Conservation (phyloP, 1,139 yeast genomes). For the Keqinozyma sinolaborantium region DNA sequence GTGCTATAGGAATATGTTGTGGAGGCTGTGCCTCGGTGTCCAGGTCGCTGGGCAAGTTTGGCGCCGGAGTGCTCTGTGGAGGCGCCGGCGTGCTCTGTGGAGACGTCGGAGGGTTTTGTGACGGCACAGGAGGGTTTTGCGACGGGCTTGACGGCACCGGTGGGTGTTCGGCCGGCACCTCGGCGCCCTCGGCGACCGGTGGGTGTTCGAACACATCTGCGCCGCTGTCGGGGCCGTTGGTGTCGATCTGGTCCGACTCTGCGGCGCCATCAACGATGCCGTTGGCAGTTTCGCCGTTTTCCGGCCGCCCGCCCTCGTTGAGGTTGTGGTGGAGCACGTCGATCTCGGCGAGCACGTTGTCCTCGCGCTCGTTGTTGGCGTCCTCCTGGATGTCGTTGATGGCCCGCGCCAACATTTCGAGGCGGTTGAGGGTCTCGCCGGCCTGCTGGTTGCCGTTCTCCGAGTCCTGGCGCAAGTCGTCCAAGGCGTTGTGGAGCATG, state of each 20-base stretch:
- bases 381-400: slow-evolving; percentile 27
- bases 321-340: neutral
- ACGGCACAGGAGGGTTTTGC: no score
- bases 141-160: no score
- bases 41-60: neutral
- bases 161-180: no score
- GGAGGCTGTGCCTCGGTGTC: neutral
- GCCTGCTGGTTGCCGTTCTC: slow-evolving; percentile 20
- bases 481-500: slow-evolving; percentile 29
- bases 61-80: neutral
- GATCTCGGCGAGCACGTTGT: slow-evolving; percentile 1
- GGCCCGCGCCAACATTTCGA: slow-evolving; percentile 29
- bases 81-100: neutral
- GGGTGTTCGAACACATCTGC: no score
- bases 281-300: slow-evolving; percentile 9
- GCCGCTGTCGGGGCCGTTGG: neutral
- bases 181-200: no score
- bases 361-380: slow-evolving; percentile 10
- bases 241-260: neutral
- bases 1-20: slow-evolving; percentile 4
- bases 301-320: slow-evolving; percentile 2
- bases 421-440: slow-evolving; percentile 19
- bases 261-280: slow-evolving; percentile 2
- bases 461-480: slow-evolving; percentile 25
- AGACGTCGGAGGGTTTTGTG: no score